Evolutionary conservation across 2,329 filamentous ascomycete species (phyloP).

Genomic region (Hypoxylon sp.): DNA sequence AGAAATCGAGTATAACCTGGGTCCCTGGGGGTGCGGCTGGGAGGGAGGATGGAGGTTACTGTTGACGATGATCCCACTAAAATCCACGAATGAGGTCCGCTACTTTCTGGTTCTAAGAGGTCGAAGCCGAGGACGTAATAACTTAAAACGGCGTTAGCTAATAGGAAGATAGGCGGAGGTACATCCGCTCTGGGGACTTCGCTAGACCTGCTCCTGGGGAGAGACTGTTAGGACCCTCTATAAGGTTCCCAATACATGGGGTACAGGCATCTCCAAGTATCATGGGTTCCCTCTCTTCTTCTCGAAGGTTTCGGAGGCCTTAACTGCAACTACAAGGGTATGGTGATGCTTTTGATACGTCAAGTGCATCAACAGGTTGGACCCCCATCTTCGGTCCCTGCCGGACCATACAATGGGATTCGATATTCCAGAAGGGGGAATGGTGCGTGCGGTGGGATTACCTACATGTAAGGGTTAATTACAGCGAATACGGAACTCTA

Average conservation of each 20-base stretch:
- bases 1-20: constrained; percentile 31
- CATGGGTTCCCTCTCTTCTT: constrained; percentile 4
- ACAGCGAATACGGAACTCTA: neutral
- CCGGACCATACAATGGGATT: constrained; percentile 13
- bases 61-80: constrained; percentile 8
- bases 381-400: constrained; percentile 9
- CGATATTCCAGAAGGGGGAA: constrained; percentile 8
- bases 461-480: neutral
- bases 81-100: constrained; percentile 2
- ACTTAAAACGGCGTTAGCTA: constrained; percentile 7
- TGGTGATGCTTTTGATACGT: constrained; percentile 16
- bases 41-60: constrained; percentile 17
- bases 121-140: constrained; percentile 8
- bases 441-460: constrained; percentile 8
- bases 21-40: constrained; percentile 13
- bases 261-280: neutral
- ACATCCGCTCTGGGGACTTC: constrained; percentile 15
- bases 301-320: constrained; percentile 20
- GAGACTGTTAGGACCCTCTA: constrained; percentile 2
- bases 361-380: constrained; percentile 16
- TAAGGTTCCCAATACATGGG: neutral
- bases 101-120: constrained; percentile 8
- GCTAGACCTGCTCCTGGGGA: constrained; percentile 14
- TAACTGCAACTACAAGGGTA: constrained; percentile 1
- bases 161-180: constrained; percentile 13